A percentile compares a stretch with the other conserved stretches of the same genome.
These are phyloP conservation scores for Iris macrosiphon DNA, from an alignment of 106 monocot genomes.

Conservation along the genomic window DNA sequence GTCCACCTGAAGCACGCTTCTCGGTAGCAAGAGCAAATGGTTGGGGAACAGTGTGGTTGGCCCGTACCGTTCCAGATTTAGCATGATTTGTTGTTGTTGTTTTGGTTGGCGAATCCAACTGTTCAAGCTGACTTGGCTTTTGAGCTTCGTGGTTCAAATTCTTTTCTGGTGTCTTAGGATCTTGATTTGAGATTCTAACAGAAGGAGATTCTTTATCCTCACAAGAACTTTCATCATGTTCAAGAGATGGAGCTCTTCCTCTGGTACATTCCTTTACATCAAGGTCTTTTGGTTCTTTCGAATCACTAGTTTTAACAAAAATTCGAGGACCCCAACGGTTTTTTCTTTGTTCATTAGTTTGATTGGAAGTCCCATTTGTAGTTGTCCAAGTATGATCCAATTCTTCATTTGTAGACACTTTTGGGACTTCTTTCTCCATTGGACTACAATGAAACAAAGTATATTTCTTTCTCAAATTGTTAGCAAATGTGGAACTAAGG, in stretches of 20 bases:
- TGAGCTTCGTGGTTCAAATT: conserved; percentile 6
- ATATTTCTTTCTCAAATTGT: no score
- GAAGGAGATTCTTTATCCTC: conserved; percentile 5
- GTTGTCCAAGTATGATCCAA: conserved; percentile 11
- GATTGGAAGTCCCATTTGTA: conserved; percentile 11
- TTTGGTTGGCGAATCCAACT: conserved; percentile 8
- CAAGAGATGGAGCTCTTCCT: neutral
- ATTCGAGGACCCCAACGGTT: neutral
- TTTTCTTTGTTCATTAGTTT: conserved; percentile 5
- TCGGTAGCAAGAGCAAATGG: conserved; percentile 38
- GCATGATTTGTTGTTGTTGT: conserved; percentile 4
- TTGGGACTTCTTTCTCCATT: conserved; percentile 24
- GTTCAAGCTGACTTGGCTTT: conserved; percentile 6
- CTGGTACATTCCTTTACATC: neutral
- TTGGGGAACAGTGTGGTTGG: conserved; percentile 23
- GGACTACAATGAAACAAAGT: no score
- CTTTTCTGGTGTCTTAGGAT: conserved; percentile 15
- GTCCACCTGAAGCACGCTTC: conserved; percentile 19
- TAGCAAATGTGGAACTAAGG: no score
- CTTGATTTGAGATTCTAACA: conserved; percentile 8
- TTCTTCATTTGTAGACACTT: conserved; percentile 18
- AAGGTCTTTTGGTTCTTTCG: neutral
- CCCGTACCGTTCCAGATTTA: no score
- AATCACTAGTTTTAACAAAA: neutral
- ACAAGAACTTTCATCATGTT: conserved; percentile 13